A percentile compares a stretch with the other conserved stretches of the same genome.
phyloP scores from a whole-genome alignment of 176 grass and related monocot genomes.

The Musa schizocarpa region DNA sequence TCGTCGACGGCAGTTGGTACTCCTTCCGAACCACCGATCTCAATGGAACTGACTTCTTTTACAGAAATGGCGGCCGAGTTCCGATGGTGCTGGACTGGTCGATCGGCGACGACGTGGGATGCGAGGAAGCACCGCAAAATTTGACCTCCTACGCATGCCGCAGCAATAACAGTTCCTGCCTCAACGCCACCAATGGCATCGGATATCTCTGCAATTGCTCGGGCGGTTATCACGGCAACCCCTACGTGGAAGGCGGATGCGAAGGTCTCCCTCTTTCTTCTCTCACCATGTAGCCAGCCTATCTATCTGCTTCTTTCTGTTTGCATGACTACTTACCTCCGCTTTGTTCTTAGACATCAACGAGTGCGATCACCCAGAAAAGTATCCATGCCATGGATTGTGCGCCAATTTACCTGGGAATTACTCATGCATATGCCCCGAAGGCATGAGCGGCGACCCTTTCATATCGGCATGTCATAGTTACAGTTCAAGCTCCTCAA shows the following conservation, averaged over 20 bases:
- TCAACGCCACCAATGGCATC: background rate
- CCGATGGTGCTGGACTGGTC: conserved; percentile 3
- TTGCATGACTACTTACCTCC: background rate
- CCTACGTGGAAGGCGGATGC: conserved; percentile 14
- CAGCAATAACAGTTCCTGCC: background rate
- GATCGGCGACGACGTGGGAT: background rate
- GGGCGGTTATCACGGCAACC: conserved; percentile 9
- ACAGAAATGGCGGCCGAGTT: background rate
- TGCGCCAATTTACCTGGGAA: conserved; percentile 2
- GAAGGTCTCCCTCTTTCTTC: background rate
- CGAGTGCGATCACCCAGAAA: conserved; percentile 7
- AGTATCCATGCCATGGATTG: background rate
- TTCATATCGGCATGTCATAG: too few relatives aligned
- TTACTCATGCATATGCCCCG: background rate
- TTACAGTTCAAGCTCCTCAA: too few relatives aligned
- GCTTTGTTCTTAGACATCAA: conserved; percentile 14
- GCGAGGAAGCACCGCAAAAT: background rate
- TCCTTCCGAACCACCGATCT: background rate
- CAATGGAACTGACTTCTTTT: background rate
- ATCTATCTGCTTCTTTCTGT: too few relatives aligned
- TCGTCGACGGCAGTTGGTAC: background rate
- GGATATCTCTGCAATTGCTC: conserved; percentile 25
- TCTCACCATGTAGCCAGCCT: background rate
- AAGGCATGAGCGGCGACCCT: background rate
- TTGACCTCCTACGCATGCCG: conserved; percentile 1